Evolutionary conservation across 192 early-diverging fungal genomes (phyloP).

Genomic region (Geosiphon pyriformis): DNA sequence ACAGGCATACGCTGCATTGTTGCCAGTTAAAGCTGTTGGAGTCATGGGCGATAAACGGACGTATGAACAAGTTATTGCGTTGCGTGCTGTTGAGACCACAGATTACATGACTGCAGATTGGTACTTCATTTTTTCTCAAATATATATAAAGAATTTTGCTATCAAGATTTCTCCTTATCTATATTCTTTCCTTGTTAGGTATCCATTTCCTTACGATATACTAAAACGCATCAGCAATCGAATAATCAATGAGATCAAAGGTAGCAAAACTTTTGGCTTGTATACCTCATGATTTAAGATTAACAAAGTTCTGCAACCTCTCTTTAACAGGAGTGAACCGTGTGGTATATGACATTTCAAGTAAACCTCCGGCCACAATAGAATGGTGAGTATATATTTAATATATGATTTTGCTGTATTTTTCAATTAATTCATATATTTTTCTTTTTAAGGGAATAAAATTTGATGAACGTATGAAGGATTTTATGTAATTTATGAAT

Average conservation of each 20-base stretch:
- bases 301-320: not conserved
- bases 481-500: no score
- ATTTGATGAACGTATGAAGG: no score
- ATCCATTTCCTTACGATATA: constrained; percentile 79
- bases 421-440: not conserved
- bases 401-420: not conserved
- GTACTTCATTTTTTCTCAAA: constrained; percentile 24
- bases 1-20: constrained; percentile 94
- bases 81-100: constrained; percentile 92
- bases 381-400: constrained; percentile 42
- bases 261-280: constrained; percentile 23
- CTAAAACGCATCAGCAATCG: constrained; percentile 90
- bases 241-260: constrained; percentile 98
- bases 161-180: not conserved
- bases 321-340: constrained; percentile 67
- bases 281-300: not conserved
- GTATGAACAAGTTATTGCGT: constrained; percentile 97
- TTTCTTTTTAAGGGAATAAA: not conserved
- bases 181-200: constrained; percentile 30
- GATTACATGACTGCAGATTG: constrained; percentile 99
- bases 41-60: constrained; percentile 99
- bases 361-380: constrained; percentile 98
- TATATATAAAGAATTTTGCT: not conserved
- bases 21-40: constrained; percentile 93
- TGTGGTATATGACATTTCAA: constrained; percentile 93